Evolutionary conservation across 176 grass and related monocot genomes (phyloP).

Genomic region (Alloteropsis semialata): DNA sequence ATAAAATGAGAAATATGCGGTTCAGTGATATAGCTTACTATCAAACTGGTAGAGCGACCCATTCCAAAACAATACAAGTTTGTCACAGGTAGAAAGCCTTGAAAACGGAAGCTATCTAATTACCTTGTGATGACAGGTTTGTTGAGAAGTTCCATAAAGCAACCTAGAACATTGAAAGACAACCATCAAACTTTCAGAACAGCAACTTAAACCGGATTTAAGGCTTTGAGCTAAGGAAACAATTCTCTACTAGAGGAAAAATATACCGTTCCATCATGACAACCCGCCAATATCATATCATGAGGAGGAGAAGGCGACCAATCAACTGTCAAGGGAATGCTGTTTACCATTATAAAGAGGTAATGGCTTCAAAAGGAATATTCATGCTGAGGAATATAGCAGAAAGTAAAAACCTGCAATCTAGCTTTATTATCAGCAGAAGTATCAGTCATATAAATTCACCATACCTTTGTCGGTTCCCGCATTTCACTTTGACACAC

Average conservation of each 20-base stretch:
- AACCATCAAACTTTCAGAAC: slow-evolving; percentile 24
- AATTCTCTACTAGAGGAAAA: slow-evolving; percentile 16
- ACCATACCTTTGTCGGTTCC: slow-evolving; percentile 78
- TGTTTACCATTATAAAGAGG: slow-evolving; percentile 67
- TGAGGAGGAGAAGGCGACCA: slow-evolving; percentile 78
- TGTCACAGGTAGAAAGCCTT: neutral
- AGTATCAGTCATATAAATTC: slow-evolving; percentile 15
- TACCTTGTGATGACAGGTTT: slow-evolving; percentile 64
- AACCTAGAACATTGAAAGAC: slow-evolving; percentile 55
- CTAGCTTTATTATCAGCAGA: slow-evolving; percentile 27
- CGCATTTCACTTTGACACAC: slow-evolving; percentile 68
- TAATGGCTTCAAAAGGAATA: slow-evolving; percentile 51
- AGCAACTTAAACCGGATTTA: slow-evolving; percentile 21
- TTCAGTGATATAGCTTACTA: slow-evolving; percentile 19
- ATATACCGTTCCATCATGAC: slow-evolving; percentile 92
- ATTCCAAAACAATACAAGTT: slow-evolving; percentile 20
- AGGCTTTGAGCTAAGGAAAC: slow-evolving; percentile 22
- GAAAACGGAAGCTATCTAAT: slow-evolving; percentile 15
- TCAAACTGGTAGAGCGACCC: slow-evolving; percentile 5
- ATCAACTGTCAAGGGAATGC: slow-evolving; percentile 96
- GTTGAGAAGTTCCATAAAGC: slow-evolving; percentile 83
- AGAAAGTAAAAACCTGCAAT: neutral
- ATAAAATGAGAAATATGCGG: slow-evolving; percentile 7
- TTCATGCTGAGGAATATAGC: slow-evolving; percentile 38
- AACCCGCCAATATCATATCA: slow-evolving; percentile 97